These are phyloP conservation scores for Cnidoscolus chayamansa DNA, from an alignment of 441 rosid genomes.

Conservation along the genomic window DNA sequence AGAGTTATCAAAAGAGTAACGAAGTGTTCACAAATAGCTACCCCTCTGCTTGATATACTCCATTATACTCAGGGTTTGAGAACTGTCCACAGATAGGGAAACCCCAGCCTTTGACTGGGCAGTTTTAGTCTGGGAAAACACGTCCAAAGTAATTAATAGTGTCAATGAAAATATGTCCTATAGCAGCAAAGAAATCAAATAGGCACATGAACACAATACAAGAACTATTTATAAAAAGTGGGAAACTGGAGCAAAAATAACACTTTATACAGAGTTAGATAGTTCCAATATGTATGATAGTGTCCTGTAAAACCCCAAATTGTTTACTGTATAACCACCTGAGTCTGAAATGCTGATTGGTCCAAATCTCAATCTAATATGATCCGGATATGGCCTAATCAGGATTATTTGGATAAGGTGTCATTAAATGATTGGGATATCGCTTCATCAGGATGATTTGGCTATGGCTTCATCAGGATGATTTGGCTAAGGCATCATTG, in stretches of 20 bases:
- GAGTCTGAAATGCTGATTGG: too few species aligned
- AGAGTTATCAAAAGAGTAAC: not conserved
- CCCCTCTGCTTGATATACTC: slow-evolving; percentile 88
- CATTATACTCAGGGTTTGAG: slow-evolving; percentile 56
- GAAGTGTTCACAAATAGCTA: slow-evolving; percentile 30
- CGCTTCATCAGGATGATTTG: too few species aligned
- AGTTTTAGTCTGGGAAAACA: slow-evolving; percentile 73
- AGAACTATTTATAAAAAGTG: not conserved
- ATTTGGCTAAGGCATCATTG: too few species aligned
- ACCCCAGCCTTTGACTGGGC: slow-evolving; percentile 88
- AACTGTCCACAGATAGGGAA: slow-evolving; percentile 65
- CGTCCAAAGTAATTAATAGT: slow-evolving; percentile 9
- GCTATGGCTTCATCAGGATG: too few species aligned
- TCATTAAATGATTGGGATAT: too few species aligned
- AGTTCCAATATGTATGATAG: not conserved
- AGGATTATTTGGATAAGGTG: too few species aligned
- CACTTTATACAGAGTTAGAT: not conserved
- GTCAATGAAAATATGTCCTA: slow-evolving; percentile 7
- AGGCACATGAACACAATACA: not conserved
- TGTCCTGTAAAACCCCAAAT: too few species aligned
- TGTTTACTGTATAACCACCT: too few species aligned
- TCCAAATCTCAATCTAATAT: too few species aligned
- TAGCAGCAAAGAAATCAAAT: not conserved
- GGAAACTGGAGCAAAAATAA: not conserved
- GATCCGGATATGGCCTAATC: too few species aligned